Conservation (phyloP, 495 filamentous ascomycete genomes). For the Aspergillus cavernicola region DNA sequence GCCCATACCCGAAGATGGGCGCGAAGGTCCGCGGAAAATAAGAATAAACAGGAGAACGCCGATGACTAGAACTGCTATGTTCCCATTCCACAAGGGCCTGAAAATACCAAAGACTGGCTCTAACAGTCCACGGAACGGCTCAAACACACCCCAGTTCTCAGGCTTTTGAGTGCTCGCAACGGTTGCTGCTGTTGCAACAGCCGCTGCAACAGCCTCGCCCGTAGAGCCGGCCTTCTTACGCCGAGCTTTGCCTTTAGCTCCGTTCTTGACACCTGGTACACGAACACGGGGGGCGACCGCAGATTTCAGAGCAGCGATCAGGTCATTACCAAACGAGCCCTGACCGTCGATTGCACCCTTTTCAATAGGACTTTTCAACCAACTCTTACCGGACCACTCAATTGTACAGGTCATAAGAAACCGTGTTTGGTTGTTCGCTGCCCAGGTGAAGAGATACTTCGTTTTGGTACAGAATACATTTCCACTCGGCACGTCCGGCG, state of each 20-base stretch:
- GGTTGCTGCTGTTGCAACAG: slow-evolving; percentile 42
- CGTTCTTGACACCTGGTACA: slow-evolving; percentile 35
- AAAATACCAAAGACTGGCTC: slow-evolving; percentile 69
- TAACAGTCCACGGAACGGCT: slow-evolving; percentile 67
- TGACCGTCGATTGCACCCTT: slow-evolving; percentile 94
- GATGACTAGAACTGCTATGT: slow-evolving; percentile 52
- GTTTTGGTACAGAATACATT: slow-evolving; percentile 91
- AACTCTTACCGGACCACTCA: slow-evolving; percentile 97
- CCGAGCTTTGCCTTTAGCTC: slow-evolving; percentile 40
- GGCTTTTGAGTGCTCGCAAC: slow-evolving; percentile 36
- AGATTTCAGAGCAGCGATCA: slow-evolving; percentile 67
- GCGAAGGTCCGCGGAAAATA: slow-evolving; percentile 56
- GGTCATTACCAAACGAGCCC: slow-evolving; percentile 68
- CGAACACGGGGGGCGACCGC: slow-evolving; percentile 65
- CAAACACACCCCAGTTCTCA: slow-evolving; percentile 73
- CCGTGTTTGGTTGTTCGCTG: slow-evolving; percentile 74
- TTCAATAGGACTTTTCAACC: slow-evolving; percentile 98
- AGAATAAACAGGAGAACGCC: slow-evolving; percentile 52
- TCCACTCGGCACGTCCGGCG: slow-evolving; percentile 91
- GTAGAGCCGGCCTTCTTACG: slow-evolving; percentile 53
- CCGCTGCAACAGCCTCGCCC: slow-evolving; percentile 27
- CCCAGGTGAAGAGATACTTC: slow-evolving; percentile 92
- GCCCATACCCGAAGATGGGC: slow-evolving; percentile 36
- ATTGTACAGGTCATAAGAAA: slow-evolving; percentile 82
- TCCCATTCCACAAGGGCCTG: slow-evolving; percentile 64